Conservation (phyloP, 371 early-diverging fungal species). For the Mycotypha africana region DNA sequence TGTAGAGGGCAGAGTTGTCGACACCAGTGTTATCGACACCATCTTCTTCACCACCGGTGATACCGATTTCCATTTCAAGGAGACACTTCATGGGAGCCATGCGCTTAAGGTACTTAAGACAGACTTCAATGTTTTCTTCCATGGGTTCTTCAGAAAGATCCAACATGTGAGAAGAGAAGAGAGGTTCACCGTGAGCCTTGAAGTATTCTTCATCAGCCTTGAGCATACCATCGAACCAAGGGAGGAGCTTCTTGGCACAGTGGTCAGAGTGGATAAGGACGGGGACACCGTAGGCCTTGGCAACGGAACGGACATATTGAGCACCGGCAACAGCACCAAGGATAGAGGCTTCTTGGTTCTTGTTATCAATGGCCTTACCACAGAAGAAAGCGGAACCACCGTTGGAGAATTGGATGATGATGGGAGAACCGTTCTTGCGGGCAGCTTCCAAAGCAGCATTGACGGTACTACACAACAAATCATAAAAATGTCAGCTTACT, state of each 20-base stretch:
- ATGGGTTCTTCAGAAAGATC: slow-evolving; percentile 88
- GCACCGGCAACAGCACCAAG: slow-evolving; percentile 89
- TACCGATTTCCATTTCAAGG: slow-evolving; percentile 94
- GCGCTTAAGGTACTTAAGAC: slow-evolving; percentile 82
- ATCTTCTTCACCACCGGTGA: slow-evolving; percentile 94
- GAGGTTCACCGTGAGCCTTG: slow-evolving; percentile 83
- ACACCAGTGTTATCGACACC: slow-evolving; percentile 90
- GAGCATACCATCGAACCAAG: slow-evolving; percentile 93
- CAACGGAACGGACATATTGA: slow-evolving; percentile 79
- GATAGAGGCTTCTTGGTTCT: slow-evolving; percentile 81
- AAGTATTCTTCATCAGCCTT: slow-evolving; percentile 88
- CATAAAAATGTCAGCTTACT: too few relatives aligned
- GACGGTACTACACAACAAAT: slow-evolving; percentile 53
- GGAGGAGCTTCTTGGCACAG: slow-evolving; percentile 91
- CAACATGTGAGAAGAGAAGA: slow-evolving; percentile 94
- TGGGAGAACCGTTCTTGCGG: slow-evolving; percentile 81
- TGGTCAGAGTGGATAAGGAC: slow-evolving; percentile 89
- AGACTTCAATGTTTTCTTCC: slow-evolving; percentile 85
- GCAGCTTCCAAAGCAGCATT: slow-evolving; percentile 92
- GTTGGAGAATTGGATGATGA: slow-evolving; percentile 90
- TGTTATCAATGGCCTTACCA: slow-evolving; percentile 87
- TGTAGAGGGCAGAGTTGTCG: slow-evolving; percentile 82
- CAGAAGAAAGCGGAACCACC: slow-evolving; percentile 87
- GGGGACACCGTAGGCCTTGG: slow-evolving; percentile 86
- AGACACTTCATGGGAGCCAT: slow-evolving; percentile 79